A percentile compares a stretch with the other conserved stretches of the same genome.
phyloP scores from a whole-genome alignment of 2,329 filamentous ascomycete genomes.

The Bimuria novae-zelandiae region DNA sequence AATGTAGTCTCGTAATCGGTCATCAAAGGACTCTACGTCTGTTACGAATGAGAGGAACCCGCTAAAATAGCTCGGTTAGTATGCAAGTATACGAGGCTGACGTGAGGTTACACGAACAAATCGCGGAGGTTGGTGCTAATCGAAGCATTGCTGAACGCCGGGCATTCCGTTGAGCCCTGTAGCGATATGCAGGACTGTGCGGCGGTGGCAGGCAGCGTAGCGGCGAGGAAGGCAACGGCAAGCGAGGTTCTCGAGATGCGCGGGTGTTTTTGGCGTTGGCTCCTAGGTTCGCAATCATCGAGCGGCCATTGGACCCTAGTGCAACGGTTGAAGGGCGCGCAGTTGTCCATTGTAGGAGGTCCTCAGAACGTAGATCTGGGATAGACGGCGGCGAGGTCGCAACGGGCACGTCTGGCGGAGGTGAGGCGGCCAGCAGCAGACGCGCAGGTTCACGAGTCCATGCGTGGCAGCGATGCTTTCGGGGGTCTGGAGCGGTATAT shows the following conservation, averaged over 20 bases:
- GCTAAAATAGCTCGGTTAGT: constrained; percentile 58
- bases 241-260: constrained; percentile 21
- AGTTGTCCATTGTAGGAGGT: constrained; percentile 24
- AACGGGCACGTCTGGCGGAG: constrained; percentile 20
- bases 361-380: background rate
- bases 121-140: constrained; percentile 69
- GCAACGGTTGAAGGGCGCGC: constrained; percentile 10
- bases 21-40: constrained; percentile 76
- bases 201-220: constrained; percentile 35
- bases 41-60: constrained; percentile 85
- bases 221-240: constrained; percentile 34
- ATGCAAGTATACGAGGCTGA: constrained; percentile 23
- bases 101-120: constrained; percentile 59
- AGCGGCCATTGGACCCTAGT: constrained; percentile 10
- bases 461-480: constrained; percentile 26
- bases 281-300: constrained; percentile 16
- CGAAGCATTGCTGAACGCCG: constrained; percentile 73
- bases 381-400: constrained; percentile 13
- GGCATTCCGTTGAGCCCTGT: constrained; percentile 69
- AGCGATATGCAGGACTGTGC: constrained; percentile 68
- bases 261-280: constrained; percentile 29
- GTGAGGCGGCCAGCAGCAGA: constrained; percentile 29
- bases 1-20: constrained; percentile 73
- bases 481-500: constrained; percentile 18
- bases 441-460: constrained; percentile 40